phyloP scores from a whole-genome alignment of 768 basidiomycete species.

The Mycena polygramma region DNA sequence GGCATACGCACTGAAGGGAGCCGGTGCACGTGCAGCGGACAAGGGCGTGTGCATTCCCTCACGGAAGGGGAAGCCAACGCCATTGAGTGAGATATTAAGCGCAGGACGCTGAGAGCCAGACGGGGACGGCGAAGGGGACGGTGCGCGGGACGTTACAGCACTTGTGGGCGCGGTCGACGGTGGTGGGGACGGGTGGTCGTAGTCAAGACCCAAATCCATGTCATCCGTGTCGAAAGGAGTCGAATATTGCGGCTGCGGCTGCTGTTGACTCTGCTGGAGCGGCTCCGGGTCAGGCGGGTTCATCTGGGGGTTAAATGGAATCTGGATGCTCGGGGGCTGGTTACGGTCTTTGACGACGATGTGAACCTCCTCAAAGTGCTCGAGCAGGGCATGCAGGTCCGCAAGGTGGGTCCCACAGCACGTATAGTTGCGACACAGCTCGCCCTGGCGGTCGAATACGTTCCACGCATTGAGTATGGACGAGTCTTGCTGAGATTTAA shows the following conservation, averaged over 20 bases:
- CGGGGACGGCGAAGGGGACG: conserved; percentile 31
- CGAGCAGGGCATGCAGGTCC: conserved; percentile 86
- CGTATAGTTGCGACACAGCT: conserved; percentile 88
- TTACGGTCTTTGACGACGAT: conserved; percentile 75
- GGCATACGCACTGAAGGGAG: conserved; percentile 32
- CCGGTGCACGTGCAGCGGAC: conserved; percentile 12
- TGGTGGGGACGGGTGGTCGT: conserved; percentile 50
- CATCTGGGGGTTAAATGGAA: conserved; percentile 61
- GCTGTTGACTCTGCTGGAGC: conserved; percentile 40
- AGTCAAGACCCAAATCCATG: conserved; percentile 84
- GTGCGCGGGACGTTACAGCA: conserved; percentile 37
- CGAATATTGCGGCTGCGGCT: conserved; percentile 50
- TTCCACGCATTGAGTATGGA: conserved; percentile 76
- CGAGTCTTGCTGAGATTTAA: conserved; percentile 33
- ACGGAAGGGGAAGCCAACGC: conserved; percentile 35
- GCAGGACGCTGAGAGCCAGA: conserved; percentile 30
- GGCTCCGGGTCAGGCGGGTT: conserved; percentile 48
- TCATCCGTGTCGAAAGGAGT: conserved; percentile 80
- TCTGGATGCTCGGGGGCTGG: conserved; percentile 55
- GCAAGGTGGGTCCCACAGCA: conserved; percentile 85
- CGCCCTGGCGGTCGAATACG: conserved; percentile 77
- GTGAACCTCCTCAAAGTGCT: conserved; percentile 94
- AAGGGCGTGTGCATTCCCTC: conserved; percentile 31
- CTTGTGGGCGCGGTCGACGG: conserved; percentile 39
- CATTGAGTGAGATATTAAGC: conserved; percentile 36